These are phyloP conservation scores for Trametes sanguinea DNA, from an alignment of 768 basidiomycete genomes.

Conservation along the genomic window DNA sequence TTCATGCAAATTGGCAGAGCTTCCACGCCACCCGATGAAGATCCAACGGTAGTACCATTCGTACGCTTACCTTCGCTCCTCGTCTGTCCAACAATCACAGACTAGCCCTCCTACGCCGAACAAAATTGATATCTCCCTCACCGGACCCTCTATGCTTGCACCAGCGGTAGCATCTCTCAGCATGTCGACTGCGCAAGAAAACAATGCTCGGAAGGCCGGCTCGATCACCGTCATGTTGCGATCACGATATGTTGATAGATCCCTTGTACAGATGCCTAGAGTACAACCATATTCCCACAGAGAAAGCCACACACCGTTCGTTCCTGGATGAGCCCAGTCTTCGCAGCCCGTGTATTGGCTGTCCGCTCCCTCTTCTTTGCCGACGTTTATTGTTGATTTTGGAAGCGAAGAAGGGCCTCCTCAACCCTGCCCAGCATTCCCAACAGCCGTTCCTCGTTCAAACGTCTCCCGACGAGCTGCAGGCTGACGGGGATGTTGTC, in stretches of 20 bases:
- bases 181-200: neutral
- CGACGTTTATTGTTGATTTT: slow-evolving; percentile 12
- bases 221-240: slow-evolving; percentile 1
- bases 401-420: slow-evolving; percentile 24
- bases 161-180: neutral
- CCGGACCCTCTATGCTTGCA: no score
- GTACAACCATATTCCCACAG: slow-evolving; percentile 10
- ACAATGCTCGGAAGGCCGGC: slow-evolving; percentile 5
- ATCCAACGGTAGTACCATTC: neutral
- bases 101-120: neutral
- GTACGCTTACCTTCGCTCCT: neutral
- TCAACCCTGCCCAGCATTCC: slow-evolving; percentile 47
- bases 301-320: neutral
- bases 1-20: neutral
- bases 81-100: neutral
- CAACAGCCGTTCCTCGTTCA: slow-evolving; percentile 52
- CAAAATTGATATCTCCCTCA: neutral
- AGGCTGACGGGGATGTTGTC: slow-evolving; percentile 47
- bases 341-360: neutral
- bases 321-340: neutral
- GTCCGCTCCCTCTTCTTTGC: neutral
- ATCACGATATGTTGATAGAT: slow-evolving; percentile 12
- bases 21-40: neutral
- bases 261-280: neutral
- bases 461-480: slow-evolving; percentile 52